Evolutionary conservation across 176 grass and related monocot genomes (phyloP), one percentile per base, ranked within the genome.

Genomic region (Aegilops sharonensis): DNA sequence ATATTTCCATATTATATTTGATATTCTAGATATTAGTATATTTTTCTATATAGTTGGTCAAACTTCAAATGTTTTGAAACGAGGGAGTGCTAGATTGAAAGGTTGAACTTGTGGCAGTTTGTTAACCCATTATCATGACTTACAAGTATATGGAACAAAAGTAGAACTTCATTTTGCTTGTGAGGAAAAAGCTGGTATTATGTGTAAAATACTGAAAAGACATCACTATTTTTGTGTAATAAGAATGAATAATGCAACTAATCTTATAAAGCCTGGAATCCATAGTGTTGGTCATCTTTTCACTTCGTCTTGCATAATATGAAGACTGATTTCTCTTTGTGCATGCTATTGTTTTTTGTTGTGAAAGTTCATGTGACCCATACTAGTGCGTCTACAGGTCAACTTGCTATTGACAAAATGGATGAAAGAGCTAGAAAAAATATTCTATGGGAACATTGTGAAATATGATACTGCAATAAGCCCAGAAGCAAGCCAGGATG

Each of bases 361-460:
- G 54, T 47, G 83, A 68, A 68, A 90, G 39, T 77, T 68, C 5
- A 30, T 18, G n/a, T 60, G 31, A 79, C 24, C 68, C 77, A 68
- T 24, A 34, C 20, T 87, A 43, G 50, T 73, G 50, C 57, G 29
- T 39, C 76, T 88, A 68, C 88, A 99, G 97, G 97, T 99, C 72
- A 96, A 99, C 47, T 94, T 99, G 87, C 89, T 99, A 27, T 83
- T 99, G 86, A 91, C 21, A 92, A 99, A 92, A 86, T 96, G 97
- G 97, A 96, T 99, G 97, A 99, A 99, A 71, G 97, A 99, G 59
- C 87, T 99, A 45, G 97, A 99, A 83, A 99, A 94, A 85, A 99
- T 99, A 99, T 99, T 99, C 81, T 99, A 99, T 83, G 97, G 97
- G 83, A 99, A 99, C 87, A 94, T 99, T 88, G 82, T 96, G 83